Evolutionary conservation across 2,329 filamentous ascomycete genomes (phyloP).

Genomic region (Monosporascus ibericus): DNA sequence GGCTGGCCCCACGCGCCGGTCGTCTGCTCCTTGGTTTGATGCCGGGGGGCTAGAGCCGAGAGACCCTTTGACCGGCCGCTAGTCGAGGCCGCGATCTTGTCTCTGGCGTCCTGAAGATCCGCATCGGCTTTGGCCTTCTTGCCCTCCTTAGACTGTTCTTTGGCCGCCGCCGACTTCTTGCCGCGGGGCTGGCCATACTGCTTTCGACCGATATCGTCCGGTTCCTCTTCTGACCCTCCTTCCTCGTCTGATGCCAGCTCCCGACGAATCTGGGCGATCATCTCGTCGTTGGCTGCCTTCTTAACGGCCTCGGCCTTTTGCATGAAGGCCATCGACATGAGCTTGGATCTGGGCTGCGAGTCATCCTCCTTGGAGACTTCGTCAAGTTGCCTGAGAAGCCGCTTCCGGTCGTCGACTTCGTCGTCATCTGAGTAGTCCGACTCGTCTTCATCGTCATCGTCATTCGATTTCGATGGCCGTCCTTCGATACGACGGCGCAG

Average conservation of each 20-base stretch:
- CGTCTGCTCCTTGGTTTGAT: constrained; percentile 11
- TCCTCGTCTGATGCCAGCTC: constrained; percentile 63
- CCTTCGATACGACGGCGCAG: constrained; percentile 74
- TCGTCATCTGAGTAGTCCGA: constrained; percentile 53
- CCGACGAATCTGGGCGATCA: constrained; percentile 61
- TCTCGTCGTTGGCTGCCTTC: constrained; percentile 74
- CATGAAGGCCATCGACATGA: constrained; percentile 93
- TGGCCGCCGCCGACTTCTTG: constrained; percentile 19
- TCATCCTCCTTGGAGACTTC: constrained; percentile 40
- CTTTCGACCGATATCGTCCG: constrained; percentile 60
- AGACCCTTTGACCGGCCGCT: constrained; percentile 13
- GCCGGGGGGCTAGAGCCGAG: constrained; percentile 12
- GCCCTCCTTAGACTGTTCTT: constrained; percentile 21
- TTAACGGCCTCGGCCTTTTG: constrained; percentile 74
- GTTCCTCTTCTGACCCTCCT: constrained; percentile 43
- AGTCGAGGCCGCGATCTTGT: constrained; percentile 22
- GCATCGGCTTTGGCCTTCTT: constrained; percentile 23
- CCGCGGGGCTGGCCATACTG: constrained; percentile 52
- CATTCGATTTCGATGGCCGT: constrained; percentile 33
- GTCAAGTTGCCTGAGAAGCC: constrained; percentile 43
- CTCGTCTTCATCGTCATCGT: constrained; percentile 37
- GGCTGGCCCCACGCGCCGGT: constrained; percentile 25
- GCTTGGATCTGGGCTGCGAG: constrained; percentile 53
- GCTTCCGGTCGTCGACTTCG: constrained; percentile 41
- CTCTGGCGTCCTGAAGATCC: constrained; percentile 35